phyloP scores from a whole-genome alignment of 352 stramenopile genomes.

The Globisporangium yorkense region DNA sequence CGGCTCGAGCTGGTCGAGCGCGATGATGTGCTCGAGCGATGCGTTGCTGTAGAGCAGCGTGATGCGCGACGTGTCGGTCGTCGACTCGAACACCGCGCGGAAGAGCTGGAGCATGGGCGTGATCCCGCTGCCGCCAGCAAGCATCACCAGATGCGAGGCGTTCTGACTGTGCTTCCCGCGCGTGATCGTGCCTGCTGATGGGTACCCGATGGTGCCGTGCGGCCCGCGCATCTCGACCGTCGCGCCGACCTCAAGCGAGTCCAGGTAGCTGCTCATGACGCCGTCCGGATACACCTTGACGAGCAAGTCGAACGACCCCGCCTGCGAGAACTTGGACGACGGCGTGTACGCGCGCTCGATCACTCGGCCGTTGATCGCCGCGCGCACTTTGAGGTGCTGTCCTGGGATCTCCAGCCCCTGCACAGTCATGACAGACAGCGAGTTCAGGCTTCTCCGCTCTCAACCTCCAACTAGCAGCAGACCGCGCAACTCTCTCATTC shows the following conservation, averaged over 20 bases:
- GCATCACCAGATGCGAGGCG: slow-evolving; percentile 59
- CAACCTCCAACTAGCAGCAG: neutral
- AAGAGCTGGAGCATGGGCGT: slow-evolving; percentile 82
- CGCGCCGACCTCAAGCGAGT: slow-evolving; percentile 40
- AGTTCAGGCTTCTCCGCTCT: neutral
- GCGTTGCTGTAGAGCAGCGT: slow-evolving; percentile 75
- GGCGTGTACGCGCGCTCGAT: slow-evolving; percentile 79
- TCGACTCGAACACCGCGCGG: slow-evolving; percentile 54
- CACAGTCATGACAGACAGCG: neutral
- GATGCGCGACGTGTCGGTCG: slow-evolving; percentile 47
- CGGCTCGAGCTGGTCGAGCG: slow-evolving; percentile 63
- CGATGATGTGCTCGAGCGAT: slow-evolving; percentile 63
- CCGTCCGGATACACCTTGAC: slow-evolving; percentile 78
- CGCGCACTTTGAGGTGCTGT: slow-evolving; percentile 77
- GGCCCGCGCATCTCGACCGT: slow-evolving; percentile 72
- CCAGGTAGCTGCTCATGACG: slow-evolving; percentile 67
- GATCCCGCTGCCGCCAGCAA: slow-evolving; percentile 76
- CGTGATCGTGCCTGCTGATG: slow-evolving; percentile 39
- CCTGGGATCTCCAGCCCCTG: slow-evolving; percentile 64
- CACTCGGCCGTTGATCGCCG: slow-evolving; percentile 61
- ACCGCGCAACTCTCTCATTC: neutral
- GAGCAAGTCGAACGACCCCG: slow-evolving; percentile 60
- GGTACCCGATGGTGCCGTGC: slow-evolving; percentile 59
- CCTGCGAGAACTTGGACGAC: slow-evolving; percentile 64
- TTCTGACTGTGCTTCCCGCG: slow-evolving; percentile 38